Evolutionary conservation across 2,329 filamentous ascomycete genomes (phyloP).

Genomic region (Sporothrix brunneoviolacea): DNA sequence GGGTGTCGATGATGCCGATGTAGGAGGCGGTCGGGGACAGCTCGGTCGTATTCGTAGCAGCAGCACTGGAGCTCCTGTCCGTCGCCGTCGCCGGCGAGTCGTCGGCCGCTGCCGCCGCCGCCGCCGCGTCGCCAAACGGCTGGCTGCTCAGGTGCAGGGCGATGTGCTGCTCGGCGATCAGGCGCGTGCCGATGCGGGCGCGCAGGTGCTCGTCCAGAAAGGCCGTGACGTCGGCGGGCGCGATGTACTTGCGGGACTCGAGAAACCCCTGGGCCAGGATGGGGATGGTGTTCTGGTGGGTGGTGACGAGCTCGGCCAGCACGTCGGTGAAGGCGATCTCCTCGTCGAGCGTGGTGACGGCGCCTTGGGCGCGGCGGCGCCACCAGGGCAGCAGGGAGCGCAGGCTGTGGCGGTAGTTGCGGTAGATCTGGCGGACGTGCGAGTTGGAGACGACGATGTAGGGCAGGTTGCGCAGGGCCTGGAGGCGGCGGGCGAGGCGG

Average conservation of each 20-base stretch:
- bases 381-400: constrained; percentile 83
- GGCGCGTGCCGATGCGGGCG: constrained; percentile 83
- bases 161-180: constrained; percentile 95
- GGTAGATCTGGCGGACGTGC: constrained; percentile 88
- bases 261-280: constrained; percentile 87
- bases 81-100: no score
- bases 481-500: constrained; percentile 87
- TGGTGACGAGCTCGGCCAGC: constrained; percentile 90
- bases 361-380: constrained; percentile 32
- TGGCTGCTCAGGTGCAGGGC: constrained; percentile 70
- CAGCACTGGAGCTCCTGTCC: no score
- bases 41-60: no score
- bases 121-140: constrained; percentile 48
- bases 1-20: constrained; percentile 89
- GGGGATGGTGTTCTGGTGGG: constrained; percentile 90
- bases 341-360: constrained; percentile 66
- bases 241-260: constrained; percentile 88
- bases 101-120: neutral
- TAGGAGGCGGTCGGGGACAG: no score
- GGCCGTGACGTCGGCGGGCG: constrained; percentile 70
- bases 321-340: constrained; percentile 89
- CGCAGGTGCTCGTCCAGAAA: constrained; percentile 93
- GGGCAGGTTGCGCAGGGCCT: constrained; percentile 84
- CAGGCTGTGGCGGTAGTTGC: constrained; percentile 90
- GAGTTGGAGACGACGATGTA: constrained; percentile 99